phyloP scores from a whole-genome alignment of 140 eudicot genomes.

The Erigeron philadelphicus region DNA sequence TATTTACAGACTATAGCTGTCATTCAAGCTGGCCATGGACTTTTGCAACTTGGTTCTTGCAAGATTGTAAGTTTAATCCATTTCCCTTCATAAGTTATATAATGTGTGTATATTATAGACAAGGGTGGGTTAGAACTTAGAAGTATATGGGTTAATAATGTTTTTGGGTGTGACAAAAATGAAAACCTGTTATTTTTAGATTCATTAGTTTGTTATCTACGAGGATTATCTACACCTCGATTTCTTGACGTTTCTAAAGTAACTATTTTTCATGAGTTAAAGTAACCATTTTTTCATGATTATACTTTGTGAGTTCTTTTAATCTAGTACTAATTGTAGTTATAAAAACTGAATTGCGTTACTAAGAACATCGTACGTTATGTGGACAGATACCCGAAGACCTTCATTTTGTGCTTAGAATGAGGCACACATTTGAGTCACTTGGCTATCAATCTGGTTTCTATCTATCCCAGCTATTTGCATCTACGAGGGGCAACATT shows the following conservation, averaged over 20 bases:
- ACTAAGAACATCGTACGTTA: neutral
- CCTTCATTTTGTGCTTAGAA: conserved; percentile 91
- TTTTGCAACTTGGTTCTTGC: conserved; percentile 95
- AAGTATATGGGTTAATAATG: neutral
- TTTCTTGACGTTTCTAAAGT: neutral
- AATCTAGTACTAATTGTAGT: neutral
- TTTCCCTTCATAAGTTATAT: neutral
- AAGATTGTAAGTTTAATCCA: conserved; percentile 69
- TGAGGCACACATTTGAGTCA: conserved; percentile 94
- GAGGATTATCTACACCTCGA: neutral
- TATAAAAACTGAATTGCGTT: neutral
- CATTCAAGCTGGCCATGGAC: conserved; percentile 99
- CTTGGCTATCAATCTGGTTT: conserved; percentile 90
- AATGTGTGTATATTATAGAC: neutral
- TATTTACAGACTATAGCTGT: conserved; percentile 82
- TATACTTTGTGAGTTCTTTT: neutral
- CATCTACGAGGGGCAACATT: conserved; percentile 62
- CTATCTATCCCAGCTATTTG: conserved; percentile 81
- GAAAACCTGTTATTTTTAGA: neutral
- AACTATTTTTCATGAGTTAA: neutral
- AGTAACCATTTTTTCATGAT: neutral
- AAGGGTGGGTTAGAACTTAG: neutral
- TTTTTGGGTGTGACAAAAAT: neutral
- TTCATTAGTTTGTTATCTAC: neutral
- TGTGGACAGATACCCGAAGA: conserved; percentile 74